phyloP scores from a whole-genome alignment of 148 eudicot species.

The Salicornia ramosissima region DNA sequence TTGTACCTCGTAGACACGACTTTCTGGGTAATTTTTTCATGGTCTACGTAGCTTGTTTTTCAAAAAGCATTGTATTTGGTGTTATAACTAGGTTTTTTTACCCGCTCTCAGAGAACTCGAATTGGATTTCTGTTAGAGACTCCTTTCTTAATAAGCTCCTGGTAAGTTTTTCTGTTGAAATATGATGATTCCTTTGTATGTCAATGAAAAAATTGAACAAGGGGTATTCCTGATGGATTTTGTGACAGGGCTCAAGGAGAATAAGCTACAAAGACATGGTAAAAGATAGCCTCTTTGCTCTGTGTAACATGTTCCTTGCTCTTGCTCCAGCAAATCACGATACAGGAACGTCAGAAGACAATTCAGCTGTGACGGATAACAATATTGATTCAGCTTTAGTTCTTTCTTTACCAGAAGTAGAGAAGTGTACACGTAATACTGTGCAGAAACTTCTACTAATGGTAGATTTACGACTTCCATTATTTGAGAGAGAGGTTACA shows the following conservation, averaged over 20 bases:
- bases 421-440: slow-evolving; percentile 37
- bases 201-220: background rate
- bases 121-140: slow-evolving; percentile 66
- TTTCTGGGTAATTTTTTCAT: slow-evolving; percentile 43
- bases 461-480: slow-evolving; percentile 37
- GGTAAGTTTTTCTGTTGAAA: slow-evolving; percentile 38
- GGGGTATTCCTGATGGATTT: background rate
- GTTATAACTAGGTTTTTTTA: slow-evolving; percentile 13
- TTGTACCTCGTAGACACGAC: slow-evolving; percentile 51
- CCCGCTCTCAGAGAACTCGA: slow-evolving; percentile 47
- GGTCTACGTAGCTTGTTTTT: background rate
- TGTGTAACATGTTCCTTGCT: slow-evolving; percentile 34
- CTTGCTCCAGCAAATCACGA: slow-evolving; percentile 18
- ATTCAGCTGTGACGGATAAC: slow-evolving; percentile 12
- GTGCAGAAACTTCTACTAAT: slow-evolving; percentile 55
- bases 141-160: slow-evolving; percentile 68
- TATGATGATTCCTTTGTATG: slow-evolving; percentile 8
- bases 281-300: slow-evolving; percentile 44
- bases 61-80: slow-evolving; percentile 5
- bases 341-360: slow-evolving; percentile 25
- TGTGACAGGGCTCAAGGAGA: slow-evolving; percentile 67
- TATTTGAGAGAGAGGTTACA: slow-evolving; percentile 11
- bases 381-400: slow-evolving; percentile 35
- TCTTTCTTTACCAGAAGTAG: slow-evolving; percentile 61
- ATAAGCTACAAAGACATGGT: slow-evolving; percentile 67